A percentile compares a stretch with the other conserved stretches of the same genome.
Conservation (phyloP, 139 green algal species). For the Eudorina sp. region DNA sequence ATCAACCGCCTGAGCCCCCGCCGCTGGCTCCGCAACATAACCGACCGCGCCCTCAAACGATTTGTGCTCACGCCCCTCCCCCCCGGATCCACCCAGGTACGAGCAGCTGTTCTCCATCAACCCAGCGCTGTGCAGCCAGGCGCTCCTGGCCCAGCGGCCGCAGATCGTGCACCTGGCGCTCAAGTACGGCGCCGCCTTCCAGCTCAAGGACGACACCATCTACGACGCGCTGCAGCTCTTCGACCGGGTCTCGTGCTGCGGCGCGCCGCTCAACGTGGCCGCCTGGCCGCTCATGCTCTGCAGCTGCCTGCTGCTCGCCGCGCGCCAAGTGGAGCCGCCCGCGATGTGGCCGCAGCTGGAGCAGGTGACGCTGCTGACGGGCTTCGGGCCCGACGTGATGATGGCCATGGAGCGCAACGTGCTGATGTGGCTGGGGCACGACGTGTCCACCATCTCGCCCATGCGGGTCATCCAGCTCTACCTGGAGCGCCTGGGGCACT, state of each 20-base stretch:
- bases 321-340: slow-evolving; percentile 27
- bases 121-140: slow-evolving; percentile 42
- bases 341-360: slow-evolving; percentile 42
- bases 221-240: slow-evolving; percentile 67
- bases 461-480: slow-evolving; percentile 85
- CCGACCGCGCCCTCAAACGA: too few relatives aligned
- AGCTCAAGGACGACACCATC: slow-evolving; percentile 55
- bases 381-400: slow-evolving; percentile 49
- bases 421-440: slow-evolving; percentile 45
- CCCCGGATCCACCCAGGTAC: slow-evolving; percentile 37
- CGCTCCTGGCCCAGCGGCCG: slow-evolving; percentile 57
- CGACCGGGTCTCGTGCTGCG: slow-evolving; percentile 53
- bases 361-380: slow-evolving; percentile 47
- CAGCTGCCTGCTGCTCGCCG: slow-evolving; percentile 55
- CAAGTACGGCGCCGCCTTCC: slow-evolving; percentile 59
- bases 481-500: slow-evolving; percentile 82
- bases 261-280: slow-evolving; percentile 47
- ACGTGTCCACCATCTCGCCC: slow-evolving; percentile 76
- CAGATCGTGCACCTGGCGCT: slow-evolving; percentile 61
- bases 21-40: too few relatives aligned
- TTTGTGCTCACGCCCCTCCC: too few relatives aligned
- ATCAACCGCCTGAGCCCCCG: too few relatives aligned
- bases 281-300: slow-evolving; percentile 60
- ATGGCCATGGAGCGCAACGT: slow-evolving; percentile 62
- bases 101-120: slow-evolving; percentile 52